These are phyloP conservation scores for Coemansia asiatica DNA, from an alignment of 192 early-diverging fungal genomes.

Conservation along the genomic window DNA sequence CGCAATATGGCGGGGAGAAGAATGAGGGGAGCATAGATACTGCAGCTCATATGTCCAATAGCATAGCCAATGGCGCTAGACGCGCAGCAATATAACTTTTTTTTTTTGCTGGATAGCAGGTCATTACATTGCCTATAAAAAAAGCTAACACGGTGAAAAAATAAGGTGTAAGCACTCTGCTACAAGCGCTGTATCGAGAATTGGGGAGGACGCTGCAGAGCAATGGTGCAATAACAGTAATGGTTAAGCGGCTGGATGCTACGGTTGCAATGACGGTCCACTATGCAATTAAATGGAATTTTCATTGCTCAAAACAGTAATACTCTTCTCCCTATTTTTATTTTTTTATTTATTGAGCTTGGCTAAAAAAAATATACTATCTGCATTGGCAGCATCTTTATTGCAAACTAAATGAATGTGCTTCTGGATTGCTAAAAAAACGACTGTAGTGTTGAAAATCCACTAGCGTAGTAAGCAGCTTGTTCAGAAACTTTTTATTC, in stretches of 20 bases:
- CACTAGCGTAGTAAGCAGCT: too few relatives aligned
- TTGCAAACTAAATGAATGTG: too few relatives aligned
- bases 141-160: not conserved
- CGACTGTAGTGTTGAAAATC: too few relatives aligned
- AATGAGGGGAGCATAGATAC: not conserved
- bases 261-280: slow-evolving; percentile 8
- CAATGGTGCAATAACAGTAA: not conserved
- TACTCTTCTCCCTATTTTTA: not conserved
- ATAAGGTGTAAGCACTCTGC: not conserved
- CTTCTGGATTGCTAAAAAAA: too few relatives aligned
- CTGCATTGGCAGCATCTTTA: too few relatives aligned
- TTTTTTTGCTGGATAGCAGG: not conserved
- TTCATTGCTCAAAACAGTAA: slow-evolving; percentile 3
- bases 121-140: not conserved
- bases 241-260: not conserved
- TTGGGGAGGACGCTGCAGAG: not conserved
- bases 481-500: too few relatives aligned
- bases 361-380: not conserved
- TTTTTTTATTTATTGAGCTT: not conserved
- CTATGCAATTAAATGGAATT: slow-evolving; percentile 1
- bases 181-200: not conserved
- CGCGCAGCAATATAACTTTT: not conserved
- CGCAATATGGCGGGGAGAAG: slow-evolving; percentile 8
- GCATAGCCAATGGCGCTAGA: not conserved
- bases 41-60: not conserved